Evolutionary conservation across 495 filamentous ascomycete species (phyloP), one percentile per base, ranked within the genome.

Genomic region (Aspergillus hancockii): DNA sequence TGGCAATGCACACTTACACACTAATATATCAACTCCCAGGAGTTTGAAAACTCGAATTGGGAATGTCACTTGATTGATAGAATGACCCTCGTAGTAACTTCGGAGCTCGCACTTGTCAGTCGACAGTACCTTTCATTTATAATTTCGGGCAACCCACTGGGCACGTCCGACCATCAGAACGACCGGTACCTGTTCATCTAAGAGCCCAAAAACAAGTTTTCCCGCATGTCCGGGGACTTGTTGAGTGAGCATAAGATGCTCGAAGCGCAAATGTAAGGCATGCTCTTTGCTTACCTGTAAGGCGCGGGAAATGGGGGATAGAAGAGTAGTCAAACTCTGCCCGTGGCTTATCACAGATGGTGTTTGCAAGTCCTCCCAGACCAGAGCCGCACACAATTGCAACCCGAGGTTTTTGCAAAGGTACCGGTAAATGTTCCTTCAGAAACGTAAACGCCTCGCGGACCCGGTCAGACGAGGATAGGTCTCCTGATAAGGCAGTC

Each of bases 11-110:
- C 23, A 71, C 76, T 63, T 62, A 88, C 86, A 79, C 54, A 91
- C 78, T 54, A 90, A 75, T 1, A 80, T 85, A 54, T 85, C 73
- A 43, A 90, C 78, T 7, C 87, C 89, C 16, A 92, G 71, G 4
- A 84, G 69, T 63, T 85, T 88, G 73, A 91, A 85, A 13, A 91
- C 84, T 23, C 89, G 82, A 22, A 88, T 81, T 18, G 88, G 87
- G 63, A 90, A 89, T 36, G 88, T 88, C 19, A 90, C 79, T 49
- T 77, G 74, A 46, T 88, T 78, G 67, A 92, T 85, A 1, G 83
- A 81, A 70, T 91, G 82, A 12, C 89, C 89, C 74, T 92, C 89
- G 68, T 90, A 92, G 70, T 86, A 92, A 71, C 89, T 92, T 60
- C 16, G 18, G 31, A 21, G 19, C 3, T 8, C 14, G 7, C 23